These are phyloP conservation scores for Pouteria glomerata DNA, from an alignment of 148 eudicot genomes.

Conservation along the genomic window DNA sequence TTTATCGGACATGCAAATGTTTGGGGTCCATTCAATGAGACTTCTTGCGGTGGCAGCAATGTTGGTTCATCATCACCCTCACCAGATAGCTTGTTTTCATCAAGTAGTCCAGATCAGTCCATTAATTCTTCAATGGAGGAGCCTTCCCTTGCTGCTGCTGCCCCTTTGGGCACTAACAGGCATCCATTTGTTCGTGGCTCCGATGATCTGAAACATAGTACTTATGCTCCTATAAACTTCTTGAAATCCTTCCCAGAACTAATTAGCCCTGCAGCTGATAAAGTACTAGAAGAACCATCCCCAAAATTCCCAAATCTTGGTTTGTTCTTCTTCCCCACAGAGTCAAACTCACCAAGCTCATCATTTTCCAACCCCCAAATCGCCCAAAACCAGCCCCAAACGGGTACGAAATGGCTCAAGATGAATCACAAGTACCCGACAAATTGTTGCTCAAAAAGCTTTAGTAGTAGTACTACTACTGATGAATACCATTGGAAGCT, in stretches of 20 bases:
- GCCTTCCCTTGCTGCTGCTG: background rate
- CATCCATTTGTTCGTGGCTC: background rate
- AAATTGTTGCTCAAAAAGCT: conserved; percentile 25
- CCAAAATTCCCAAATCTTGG: conserved; percentile 19
- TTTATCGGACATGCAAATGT: conserved; percentile 10
- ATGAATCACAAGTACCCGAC: conserved; percentile 27
- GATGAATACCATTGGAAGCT: too few species aligned
- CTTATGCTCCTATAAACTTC: conserved; percentile 36
- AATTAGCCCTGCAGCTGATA: conserved; percentile 1
- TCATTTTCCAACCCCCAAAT: conserved; percentile 18
- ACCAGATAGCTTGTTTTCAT: conserved; percentile 10
- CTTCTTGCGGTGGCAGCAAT: background rate
- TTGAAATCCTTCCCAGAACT: conserved; percentile 34
- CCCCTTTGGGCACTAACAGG: background rate
- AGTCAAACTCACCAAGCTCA: conserved; percentile 21
- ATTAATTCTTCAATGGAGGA: conserved; percentile 18
- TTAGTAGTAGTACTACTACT: conserved; percentile 26
- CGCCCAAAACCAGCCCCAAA: conserved; percentile 16
- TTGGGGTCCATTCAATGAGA: background rate
- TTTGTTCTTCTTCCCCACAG: conserved; percentile 25
- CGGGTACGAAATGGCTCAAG: conserved; percentile 33
- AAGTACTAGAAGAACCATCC: too few species aligned
- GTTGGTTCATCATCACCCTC: conserved; percentile 9
- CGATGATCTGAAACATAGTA: background rate
- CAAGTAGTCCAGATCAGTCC: conserved; percentile 13